Evolutionary conservation across 768 basidiomycete genomes (phyloP).

Genomic region (Arthromyces matolae): DNA sequence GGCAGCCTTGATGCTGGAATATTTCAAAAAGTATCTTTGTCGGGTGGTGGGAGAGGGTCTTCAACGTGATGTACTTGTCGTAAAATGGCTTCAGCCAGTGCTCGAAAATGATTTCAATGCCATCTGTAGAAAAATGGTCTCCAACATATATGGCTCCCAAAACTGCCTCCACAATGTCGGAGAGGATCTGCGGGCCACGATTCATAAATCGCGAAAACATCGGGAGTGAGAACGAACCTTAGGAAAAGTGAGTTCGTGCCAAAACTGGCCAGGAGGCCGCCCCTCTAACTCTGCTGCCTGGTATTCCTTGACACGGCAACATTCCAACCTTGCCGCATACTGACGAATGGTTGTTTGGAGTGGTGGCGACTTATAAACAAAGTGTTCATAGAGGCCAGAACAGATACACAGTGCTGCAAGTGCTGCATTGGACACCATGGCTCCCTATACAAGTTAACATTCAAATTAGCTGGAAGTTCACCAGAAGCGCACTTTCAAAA

Average conservation of each 20-base stretch:
- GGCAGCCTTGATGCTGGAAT: slow-evolving; percentile 69
- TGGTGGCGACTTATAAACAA: slow-evolving; percentile 54
- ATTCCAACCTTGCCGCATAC: slow-evolving; percentile 49
- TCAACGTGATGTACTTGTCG: slow-evolving; percentile 68
- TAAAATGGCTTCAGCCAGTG: slow-evolving; percentile 73
- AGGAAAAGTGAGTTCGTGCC: slow-evolving; percentile 73
- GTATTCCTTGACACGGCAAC: slow-evolving; percentile 46
- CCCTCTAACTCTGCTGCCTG: slow-evolving; percentile 43
- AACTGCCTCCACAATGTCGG: slow-evolving; percentile 77
- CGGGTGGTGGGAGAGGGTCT: slow-evolving; percentile 73
- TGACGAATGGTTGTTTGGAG: slow-evolving; percentile 47
- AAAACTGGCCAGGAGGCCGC: slow-evolving; percentile 63
- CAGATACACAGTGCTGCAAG: slow-evolving; percentile 74
- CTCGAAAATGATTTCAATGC: slow-evolving; percentile 63
- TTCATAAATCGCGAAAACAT: slow-evolving; percentile 1
- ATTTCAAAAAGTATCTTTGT: slow-evolving; percentile 72
- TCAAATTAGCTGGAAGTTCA: neutral
- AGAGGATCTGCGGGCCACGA: slow-evolving; percentile 52
- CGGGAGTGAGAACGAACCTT: slow-evolving; percentile 44
- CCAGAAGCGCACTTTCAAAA: slow-evolving; percentile 57
- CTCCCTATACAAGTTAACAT: slow-evolving; percentile 43
- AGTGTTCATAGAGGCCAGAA: slow-evolving; percentile 58
- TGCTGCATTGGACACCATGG: slow-evolving; percentile 82
- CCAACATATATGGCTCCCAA: slow-evolving; percentile 78
- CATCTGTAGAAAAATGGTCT: slow-evolving; percentile 61